A percentile compares a stretch with the other conserved stretches of the same genome.
phyloP scores from a whole-genome alignment of 371 early-diverging fungal species.

The Mucor racemosus region DNA sequence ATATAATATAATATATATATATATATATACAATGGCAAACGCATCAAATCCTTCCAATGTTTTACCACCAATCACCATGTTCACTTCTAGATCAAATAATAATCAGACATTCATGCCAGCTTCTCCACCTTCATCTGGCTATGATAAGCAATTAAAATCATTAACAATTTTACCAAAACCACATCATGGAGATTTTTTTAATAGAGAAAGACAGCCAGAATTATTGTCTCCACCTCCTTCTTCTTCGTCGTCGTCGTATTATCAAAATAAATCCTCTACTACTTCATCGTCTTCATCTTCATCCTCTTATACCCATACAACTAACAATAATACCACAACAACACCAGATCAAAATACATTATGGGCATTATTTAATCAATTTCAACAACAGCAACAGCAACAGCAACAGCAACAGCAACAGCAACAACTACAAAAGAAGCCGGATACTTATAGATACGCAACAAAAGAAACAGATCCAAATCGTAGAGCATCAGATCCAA shows the following conservation, averaged over 20 bases:
- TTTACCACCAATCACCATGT: slow-evolving; percentile 28
- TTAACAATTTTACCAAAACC: slow-evolving; percentile 28
- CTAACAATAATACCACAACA: not conserved
- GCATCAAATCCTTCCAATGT: not conserved
- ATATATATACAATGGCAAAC: slow-evolving; percentile 5
- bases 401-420: not conserved
- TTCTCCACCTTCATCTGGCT: slow-evolving; percentile 23
- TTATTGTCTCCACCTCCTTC: slow-evolving; percentile 7
- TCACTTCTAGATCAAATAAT: slow-evolving; percentile 15
- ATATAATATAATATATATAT: not conserved
- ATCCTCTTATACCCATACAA: not conserved
- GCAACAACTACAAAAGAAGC: not conserved
- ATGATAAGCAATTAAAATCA: slow-evolving; percentile 13
- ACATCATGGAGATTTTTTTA: not conserved
- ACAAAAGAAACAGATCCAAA: not conserved
- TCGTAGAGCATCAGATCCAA: slow-evolving; percentile 16
- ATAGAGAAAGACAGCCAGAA: slow-evolving; percentile 8
- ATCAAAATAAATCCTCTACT: not conserved
- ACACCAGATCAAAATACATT: slow-evolving; percentile 23
- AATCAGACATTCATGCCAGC: slow-evolving; percentile 20
- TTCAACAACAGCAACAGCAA: slow-evolving; percentile 18
- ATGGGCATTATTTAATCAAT: slow-evolving; percentile 21
- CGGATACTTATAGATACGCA: not conserved
- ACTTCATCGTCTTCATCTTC: slow-evolving; percentile 3
- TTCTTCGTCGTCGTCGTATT: not conserved